Evolutionary conservation across 371 early-diverging fungal species (phyloP), one percentile per base, ranked within the genome.

Genomic region (Apophysomyces ossiformis): DNA sequence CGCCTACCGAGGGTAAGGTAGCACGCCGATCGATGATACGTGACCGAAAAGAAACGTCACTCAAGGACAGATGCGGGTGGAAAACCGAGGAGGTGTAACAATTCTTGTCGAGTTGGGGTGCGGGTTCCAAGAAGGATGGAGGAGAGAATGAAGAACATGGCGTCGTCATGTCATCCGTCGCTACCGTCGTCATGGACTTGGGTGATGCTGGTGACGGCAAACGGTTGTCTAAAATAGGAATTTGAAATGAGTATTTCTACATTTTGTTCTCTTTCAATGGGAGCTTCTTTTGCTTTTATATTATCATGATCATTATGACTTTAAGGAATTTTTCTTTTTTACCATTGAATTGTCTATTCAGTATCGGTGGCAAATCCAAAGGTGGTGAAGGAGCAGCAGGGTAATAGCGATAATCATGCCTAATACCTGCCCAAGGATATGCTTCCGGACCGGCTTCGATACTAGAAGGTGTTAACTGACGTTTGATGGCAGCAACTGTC

Each of bases 51-150:
- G 4, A 54, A 37, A 32, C 47, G 21, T 62, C 69, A 61, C 63
- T 65, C 35, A 71, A 56, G 44, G 62, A 59, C 35, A 67, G 50
- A 21, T 69, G 65, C n/a, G 67, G 69, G 18, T 62, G 69, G 58
- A 74, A 69, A 37, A 47, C 47, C 18, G 58, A 65, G 18, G 37
- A 57, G 6, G 71, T 46, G 37, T 60, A 57, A 64, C 69, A 65
- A 39, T 50, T 26, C 2, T 26, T 66, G 59, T 64, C 61, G 37
- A 69, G 63, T 56, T 74, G 74, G 1, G 71, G 71, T 8, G 64
- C 57, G 36, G 75, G 75, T 60, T 74, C 75, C 66, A 74, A 57
- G 45, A 69, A 74, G 13, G 72, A 63, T 38, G 70, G 70, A 35
- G 64, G 50, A 4, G 68, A 37, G n/a, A 46, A 32, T 37, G 65